A percentile compares a stretch with the other conserved stretches of the same genome.
Conservation (phyloP, 2,329 filamentous ascomycete genomes). For the Colletotrichum sublineola region DNA sequence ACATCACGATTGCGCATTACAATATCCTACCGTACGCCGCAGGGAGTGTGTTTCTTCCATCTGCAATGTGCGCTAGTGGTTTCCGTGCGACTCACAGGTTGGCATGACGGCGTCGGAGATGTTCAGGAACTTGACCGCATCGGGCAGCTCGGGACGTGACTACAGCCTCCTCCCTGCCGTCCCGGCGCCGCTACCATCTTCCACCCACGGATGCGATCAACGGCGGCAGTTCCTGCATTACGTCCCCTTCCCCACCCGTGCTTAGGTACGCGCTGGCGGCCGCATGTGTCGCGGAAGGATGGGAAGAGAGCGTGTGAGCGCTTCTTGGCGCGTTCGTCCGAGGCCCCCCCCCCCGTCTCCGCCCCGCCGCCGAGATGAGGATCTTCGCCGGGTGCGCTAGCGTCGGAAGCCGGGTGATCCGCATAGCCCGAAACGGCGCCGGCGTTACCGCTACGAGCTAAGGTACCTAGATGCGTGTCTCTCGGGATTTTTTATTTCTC, state of each 20-base stretch:
- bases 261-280: background rate
- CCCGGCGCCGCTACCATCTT: background rate
- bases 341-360: background rate
- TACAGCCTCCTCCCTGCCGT: background rate
- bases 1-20: background rate
- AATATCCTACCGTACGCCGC: background rate
- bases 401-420: slow-evolving; percentile 29
- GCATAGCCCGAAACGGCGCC: slow-evolving; percentile 32
- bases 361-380: slow-evolving; percentile 32
- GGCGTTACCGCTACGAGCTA: background rate
- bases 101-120: background rate
- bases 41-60: background rate
- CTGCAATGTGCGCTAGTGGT: background rate
- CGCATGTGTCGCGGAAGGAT: background rate
- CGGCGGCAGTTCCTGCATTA: background rate
- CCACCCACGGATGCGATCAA: background rate
- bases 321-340: background rate
- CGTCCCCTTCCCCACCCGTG: background rate
- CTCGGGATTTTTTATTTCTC: background rate
- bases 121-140: background rate
- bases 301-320: background rate
- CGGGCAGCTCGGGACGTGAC: background rate
- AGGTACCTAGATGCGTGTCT: background rate
- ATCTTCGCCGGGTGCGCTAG: slow-evolving; percentile 36
- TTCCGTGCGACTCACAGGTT: background rate